Evolutionary conservation across 257 asterid species (phyloP).

Genomic region (Mentha longifolia): DNA sequence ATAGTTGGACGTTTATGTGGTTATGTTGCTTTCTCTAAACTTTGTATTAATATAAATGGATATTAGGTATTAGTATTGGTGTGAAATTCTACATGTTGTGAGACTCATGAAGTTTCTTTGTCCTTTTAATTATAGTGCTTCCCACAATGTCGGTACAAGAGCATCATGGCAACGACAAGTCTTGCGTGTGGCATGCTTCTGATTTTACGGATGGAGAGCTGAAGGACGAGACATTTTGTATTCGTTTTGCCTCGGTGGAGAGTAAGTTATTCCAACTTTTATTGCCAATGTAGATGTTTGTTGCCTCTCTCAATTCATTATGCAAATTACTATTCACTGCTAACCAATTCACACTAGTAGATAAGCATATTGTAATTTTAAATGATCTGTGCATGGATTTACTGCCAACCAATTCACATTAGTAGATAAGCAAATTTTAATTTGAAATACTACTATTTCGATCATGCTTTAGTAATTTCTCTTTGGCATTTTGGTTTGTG

Average conservation of each 20-base stretch:
- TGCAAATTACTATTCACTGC: constrained; percentile 11
- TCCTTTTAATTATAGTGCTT: constrained; percentile 46
- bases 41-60: not conserved
- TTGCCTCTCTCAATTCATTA: not conserved
- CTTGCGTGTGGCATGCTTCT: constrained; percentile 89
- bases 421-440: not conserved
- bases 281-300: not conserved
- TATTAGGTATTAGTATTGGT: not conserved
- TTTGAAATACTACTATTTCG: not conserved
- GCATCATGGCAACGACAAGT: constrained; percentile 83
- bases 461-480: not conserved
- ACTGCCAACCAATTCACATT: not conserved
- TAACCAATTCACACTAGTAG: not conserved
- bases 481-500: constrained; percentile 10
- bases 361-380: not conserved
- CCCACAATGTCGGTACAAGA: constrained; percentile 72
- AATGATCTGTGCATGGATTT: too few relatives aligned
- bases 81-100: not conserved
- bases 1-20: not conserved
- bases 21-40: not conserved
- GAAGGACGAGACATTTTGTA: constrained; percentile 77
- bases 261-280: constrained; percentile 51
- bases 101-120: not conserved
- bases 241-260: constrained; percentile 78
- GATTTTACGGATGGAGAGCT: constrained; percentile 89